A percentile compares a stretch with the other conserved stretches of the same genome.
phyloP scores from a whole-genome alignment of 495 filamentous ascomycete species.

The Penicillium flavigenum region DNA sequence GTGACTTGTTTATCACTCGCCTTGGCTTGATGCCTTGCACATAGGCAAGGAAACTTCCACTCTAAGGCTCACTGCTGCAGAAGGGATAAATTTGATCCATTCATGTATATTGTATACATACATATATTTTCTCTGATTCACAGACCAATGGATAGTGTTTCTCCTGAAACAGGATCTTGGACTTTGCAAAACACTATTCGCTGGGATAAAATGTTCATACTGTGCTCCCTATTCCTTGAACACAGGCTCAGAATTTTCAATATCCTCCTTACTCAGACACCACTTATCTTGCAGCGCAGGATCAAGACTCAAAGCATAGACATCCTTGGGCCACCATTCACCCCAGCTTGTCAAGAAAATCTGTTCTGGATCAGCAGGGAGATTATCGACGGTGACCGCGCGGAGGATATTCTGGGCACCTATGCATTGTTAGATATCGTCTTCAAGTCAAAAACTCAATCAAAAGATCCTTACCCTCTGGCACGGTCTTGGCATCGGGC shows the following conservation, averaged over 20 bases:
- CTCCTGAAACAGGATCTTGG: not conserved
- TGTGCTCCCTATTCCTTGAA: not conserved
- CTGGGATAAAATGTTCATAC: not conserved
- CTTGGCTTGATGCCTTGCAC: too few species aligned
- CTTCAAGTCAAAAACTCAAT: not conserved
- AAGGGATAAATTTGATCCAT: not conserved
- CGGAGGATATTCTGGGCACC: constrained; percentile 31
- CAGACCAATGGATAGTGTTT: not conserved
- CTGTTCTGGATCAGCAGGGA: constrained; percentile 31
- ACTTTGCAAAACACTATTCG: too few species aligned
- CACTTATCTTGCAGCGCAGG: constrained; percentile 27
- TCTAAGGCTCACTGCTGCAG: not conserved
- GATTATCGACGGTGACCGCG: constrained; percentile 19
- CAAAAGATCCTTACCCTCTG: constrained; percentile 25
- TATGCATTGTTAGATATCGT: constrained; percentile 9
- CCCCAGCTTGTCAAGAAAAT: constrained; percentile 37
- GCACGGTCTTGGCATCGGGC: constrained; percentile 35
- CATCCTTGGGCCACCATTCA: constrained; percentile 36
- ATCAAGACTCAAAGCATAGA: constrained; percentile 27
- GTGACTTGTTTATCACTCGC: too few species aligned
- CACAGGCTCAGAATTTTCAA: constrained; percentile 24
- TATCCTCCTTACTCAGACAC: constrained; percentile 30
- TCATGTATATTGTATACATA: not conserved
- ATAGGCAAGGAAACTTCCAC: not conserved
- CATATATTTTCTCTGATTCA: not conserved